Evolutionary conservation across 2,329 filamentous ascomycete genomes (phyloP).

Genomic region (Claviceps africana): DNA sequence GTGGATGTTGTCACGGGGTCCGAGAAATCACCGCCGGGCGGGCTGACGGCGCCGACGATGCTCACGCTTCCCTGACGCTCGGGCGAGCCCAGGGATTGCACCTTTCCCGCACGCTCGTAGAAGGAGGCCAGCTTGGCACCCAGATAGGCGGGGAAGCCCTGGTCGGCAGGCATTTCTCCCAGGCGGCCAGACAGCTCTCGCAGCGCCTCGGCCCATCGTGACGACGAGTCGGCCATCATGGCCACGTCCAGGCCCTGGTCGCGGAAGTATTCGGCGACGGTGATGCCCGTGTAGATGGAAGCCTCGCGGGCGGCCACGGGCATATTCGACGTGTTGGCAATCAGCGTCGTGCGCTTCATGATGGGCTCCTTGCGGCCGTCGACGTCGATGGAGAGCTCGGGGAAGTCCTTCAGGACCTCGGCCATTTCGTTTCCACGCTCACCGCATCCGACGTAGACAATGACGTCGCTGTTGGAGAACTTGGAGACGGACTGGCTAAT

Average conservation of each 20-base stretch:
- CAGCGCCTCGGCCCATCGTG: conserved; percentile 94
- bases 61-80: conserved; percentile 85
- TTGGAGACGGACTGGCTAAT: conserved; percentile 98
- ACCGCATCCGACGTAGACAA: conserved; percentile 85
- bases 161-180: conserved; percentile 98
- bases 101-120: conserved; percentile 93
- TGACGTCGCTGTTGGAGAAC: conserved; percentile 98
- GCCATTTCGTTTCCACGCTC: conserved; percentile 99
- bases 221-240: conserved; percentile 99
- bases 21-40: conserved; percentile 96
- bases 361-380: conserved; percentile 94
- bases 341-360: conserved; percentile 98
- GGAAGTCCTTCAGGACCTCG: conserved; percentile 99
- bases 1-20: conserved; percentile 92
- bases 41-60: conserved; percentile 94
- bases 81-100: conserved; percentile 74
- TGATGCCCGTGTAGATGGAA: conserved; percentile 95
- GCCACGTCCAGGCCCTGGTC: conserved; percentile 95
- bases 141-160: conserved; percentile 97
- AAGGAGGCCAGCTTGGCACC: conserved; percentile 95
- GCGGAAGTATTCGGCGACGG: conserved; percentile 89
- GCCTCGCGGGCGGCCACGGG: conserved; percentile 95
- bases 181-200: conserved; percentile 97
- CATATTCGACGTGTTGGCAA: conserved; percentile 99
- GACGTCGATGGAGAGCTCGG: conserved; percentile 88